These are phyloP conservation scores for Lyophyllum shimeji DNA, from an alignment of 768 basidiomycete species.

Conservation along the genomic window DNA sequence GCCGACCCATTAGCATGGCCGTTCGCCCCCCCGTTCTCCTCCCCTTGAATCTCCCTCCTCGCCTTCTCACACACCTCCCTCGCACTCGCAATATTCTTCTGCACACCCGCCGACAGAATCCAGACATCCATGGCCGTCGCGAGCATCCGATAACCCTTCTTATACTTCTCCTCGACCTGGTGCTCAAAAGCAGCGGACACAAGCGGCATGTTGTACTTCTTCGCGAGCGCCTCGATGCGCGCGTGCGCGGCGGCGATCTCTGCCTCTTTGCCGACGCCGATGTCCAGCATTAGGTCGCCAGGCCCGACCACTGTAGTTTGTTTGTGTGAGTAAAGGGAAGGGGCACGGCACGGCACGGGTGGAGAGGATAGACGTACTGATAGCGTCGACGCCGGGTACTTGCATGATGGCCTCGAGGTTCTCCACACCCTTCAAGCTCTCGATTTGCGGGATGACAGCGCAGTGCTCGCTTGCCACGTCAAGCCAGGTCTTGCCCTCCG, in stretches of 20 bases:
- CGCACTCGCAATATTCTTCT: neutral
- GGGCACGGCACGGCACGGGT: neutral
- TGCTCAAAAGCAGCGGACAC: neutral
- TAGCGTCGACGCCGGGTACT: conserved; percentile 4
- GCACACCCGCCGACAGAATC: neutral
- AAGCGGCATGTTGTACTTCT: conserved; percentile 8
- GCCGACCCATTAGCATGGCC: neutral
- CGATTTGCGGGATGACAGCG: conserved; percentile 6
- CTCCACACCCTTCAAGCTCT: conserved; percentile 1
- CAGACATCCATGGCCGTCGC: neutral
- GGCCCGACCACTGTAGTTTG: neutral
- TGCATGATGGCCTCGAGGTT: conserved; percentile 8
- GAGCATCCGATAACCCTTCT: neutral
- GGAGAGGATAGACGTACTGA: neutral
- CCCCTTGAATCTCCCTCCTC: neutral
- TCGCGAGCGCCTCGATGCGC: conserved; percentile 2
- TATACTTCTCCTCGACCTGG: neutral
- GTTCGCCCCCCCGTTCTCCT: neutral
- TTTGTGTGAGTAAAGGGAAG: neutral
- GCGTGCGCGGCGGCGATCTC: neutral
- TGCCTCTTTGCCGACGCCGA: neutral
- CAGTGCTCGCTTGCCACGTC: conserved; percentile 6
- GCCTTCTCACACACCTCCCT: neutral
- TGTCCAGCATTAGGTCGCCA: conserved; percentile 1
- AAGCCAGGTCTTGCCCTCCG: conserved; percentile 7